phyloP scores from a whole-genome alignment of 768 basidiomycete species.

The Leccinum broughii region DNA sequence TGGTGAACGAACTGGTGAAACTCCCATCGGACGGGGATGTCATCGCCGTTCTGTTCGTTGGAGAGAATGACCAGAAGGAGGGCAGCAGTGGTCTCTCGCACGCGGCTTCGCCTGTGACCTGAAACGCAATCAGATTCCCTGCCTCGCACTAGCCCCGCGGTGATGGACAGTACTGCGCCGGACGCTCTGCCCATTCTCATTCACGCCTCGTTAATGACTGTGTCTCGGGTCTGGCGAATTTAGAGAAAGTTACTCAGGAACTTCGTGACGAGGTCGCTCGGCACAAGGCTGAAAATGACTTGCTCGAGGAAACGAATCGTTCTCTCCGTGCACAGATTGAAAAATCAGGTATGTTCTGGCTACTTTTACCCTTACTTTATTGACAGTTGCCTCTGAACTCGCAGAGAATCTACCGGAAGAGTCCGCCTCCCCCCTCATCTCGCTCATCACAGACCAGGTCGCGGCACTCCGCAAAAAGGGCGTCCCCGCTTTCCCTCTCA shows the following conservation, averaged over 20 bases:
- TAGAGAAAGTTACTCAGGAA: too few relatives aligned
- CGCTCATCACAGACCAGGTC: conserved; percentile 91
- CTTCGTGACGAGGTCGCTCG: too few relatives aligned
- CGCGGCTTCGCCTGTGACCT: not conserved
- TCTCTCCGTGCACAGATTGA: not conserved
- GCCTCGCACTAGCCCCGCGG: too few relatives aligned
- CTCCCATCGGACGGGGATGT: conserved; percentile 9
- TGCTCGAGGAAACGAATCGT: too few relatives aligned
- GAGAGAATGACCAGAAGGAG: not conserved
- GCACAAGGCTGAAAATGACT: too few relatives aligned
- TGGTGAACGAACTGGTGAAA: not conserved
- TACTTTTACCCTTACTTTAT: not conserved
- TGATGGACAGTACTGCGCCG: not conserved
- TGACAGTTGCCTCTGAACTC: not conserved
- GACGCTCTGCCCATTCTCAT: not conserved
- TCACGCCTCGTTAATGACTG: too few relatives aligned
- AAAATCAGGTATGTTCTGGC: not conserved
- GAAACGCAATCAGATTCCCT: not conserved
- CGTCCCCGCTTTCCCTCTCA: conserved; percentile 72
- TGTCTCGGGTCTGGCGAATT: too few relatives aligned
- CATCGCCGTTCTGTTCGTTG: conserved; percentile 20
- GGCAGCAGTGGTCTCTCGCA: not conserved
- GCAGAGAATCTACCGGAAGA: too few relatives aligned
- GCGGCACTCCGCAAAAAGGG: conserved; percentile 58
- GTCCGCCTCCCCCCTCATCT: conserved; percentile 66